These are phyloP conservation scores for Blastocystis sp. DNA, from an alignment of 352 stramenopile genomes.

Conservation along the genomic window DNA sequence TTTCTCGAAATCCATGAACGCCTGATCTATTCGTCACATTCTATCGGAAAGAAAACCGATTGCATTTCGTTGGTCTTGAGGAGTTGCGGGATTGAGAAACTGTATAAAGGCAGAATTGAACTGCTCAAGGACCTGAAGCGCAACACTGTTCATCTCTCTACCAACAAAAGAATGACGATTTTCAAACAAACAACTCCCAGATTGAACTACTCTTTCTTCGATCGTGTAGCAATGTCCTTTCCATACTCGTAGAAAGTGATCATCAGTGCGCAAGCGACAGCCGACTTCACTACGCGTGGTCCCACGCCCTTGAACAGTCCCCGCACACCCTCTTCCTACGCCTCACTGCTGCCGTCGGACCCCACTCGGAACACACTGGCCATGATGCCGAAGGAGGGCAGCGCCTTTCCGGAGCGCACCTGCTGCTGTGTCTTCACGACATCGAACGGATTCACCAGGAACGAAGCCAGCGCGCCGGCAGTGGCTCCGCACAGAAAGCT, in stretches of 20 bases:
- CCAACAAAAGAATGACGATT: background rate
- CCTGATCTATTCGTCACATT: background rate
- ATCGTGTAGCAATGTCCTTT: constrained; percentile 24
- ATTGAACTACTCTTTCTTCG: constrained; percentile 5
- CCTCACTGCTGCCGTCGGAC: background rate
- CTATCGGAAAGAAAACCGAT: background rate
- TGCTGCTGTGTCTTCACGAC: constrained; percentile 61
- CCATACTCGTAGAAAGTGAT: constrained; percentile 61
- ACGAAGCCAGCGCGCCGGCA: constrained; percentile 44
- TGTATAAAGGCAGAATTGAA: constrained; percentile 27
- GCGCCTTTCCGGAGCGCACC: constrained; percentile 55
- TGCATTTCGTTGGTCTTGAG: constrained; percentile 43
- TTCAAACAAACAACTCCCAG: constrained; percentile 20
- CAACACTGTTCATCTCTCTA: background rate
- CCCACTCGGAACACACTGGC: constrained; percentile 3
- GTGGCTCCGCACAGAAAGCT: constrained; percentile 58
- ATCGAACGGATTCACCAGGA: constrained; percentile 61
- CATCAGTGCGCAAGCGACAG: constrained; percentile 50
- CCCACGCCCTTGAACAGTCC: constrained; percentile 58
- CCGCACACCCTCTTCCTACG: constrained; percentile 31
- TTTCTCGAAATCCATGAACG: constrained; percentile 49
- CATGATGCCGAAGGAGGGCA: constrained; percentile 60
- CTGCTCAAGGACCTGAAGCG: constrained; percentile 29
- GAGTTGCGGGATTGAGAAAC: constrained; percentile 34
- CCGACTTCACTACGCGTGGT: constrained; percentile 53